A percentile compares a stretch with the other conserved stretches of the same genome.
Conservation (phyloP, 768 basidiomycete genomes). For the Mycena rosella region DNA sequence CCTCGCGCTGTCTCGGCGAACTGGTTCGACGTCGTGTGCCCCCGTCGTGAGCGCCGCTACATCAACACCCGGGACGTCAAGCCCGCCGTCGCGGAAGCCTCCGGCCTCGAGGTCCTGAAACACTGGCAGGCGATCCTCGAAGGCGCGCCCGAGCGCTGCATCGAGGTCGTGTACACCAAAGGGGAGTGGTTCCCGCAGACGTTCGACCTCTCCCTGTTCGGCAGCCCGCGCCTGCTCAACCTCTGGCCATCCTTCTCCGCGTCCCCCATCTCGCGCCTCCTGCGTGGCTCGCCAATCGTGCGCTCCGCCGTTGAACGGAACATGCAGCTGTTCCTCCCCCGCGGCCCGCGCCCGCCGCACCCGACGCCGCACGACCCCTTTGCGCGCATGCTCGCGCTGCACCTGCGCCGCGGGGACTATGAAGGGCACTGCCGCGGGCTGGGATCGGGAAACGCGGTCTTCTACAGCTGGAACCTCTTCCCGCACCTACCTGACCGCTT, state of each 20-base stretch:
- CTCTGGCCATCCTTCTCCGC: constrained; percentile 51
- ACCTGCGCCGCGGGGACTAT: constrained; percentile 48
- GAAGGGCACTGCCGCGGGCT: constrained; percentile 38
- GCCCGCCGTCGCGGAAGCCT: constrained; percentile 43
- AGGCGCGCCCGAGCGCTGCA: constrained; percentile 58
- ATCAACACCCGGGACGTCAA: constrained; percentile 58
- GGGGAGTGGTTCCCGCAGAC: constrained; percentile 50
- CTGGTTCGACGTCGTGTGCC: constrained; percentile 64
- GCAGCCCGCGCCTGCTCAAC: constrained; percentile 48
- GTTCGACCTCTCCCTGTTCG: constrained; percentile 52
- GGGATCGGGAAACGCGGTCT: constrained; percentile 21
- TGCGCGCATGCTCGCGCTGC: constrained; percentile 42
- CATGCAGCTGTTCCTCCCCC: constrained; percentile 49
- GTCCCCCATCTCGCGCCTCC: constrained; percentile 51
- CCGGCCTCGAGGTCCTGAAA: constrained; percentile 52
- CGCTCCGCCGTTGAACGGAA: constrained; percentile 51
- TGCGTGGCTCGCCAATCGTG: constrained; percentile 52
- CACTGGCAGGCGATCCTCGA: constrained; percentile 55
- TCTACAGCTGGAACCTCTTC: constrained; percentile 41
- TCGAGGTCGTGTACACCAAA: constrained; percentile 52
- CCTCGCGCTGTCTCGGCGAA: constrained; percentile 59
- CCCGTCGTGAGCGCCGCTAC: constrained; percentile 50
- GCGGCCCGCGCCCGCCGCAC: constrained; percentile 43
- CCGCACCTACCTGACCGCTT: constrained; percentile 41
- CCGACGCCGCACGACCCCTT: constrained; percentile 47